Evolutionary conservation across 768 basidiomycete genomes (phyloP), one percentile per base, ranked within the genome.

Genomic region (Pisolithus albus): DNA sequence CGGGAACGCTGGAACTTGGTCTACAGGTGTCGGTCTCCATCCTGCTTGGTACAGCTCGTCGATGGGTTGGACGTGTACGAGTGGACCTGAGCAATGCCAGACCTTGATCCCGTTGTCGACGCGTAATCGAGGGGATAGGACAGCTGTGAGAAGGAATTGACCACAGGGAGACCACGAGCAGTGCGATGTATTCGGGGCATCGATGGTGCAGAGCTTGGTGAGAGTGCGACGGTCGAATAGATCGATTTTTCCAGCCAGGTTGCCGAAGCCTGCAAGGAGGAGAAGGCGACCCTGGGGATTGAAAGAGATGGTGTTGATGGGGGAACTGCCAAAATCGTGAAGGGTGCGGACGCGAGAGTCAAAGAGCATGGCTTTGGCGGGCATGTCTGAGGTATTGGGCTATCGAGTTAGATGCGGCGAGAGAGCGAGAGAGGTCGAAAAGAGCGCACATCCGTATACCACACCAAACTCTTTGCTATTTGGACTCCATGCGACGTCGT

Each of bases 41-140:
- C 80, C 73, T 0, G 81, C 77, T 69, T 96, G 92, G 68, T 97
- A 98, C 13, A 96, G 78, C 64, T 98, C 95, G 4, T 96, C 92
- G 49, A 82, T 70, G 44, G 73, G 62, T 64, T 96, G 91, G 18
- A 88, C 72, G 56, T 97, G 92, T 49, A 96, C 64, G n/a, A 98
- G 79, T 1, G 83, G 77, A 8, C 96, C 94, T 0, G 83, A 78
- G 66, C 90, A 93, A 66, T 95, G 93, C 88, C 87, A 97, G 54
- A 99, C 77, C 72, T 94, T 96, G 68, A 98, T 83, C 1, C 94
- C 93, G 59, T 98, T 98, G 72, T 99, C 96, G 53, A 99, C 96
- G 37, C 96, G 83, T 46, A 98, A 72, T 21, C 96, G 82, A 0
- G 96, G 96, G 16, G 89, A 93, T n/a, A 98, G 80, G 0, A 92